A percentile compares a stretch with the other conserved stretches of the same genome.
These are phyloP conservation scores for Neopestalotiopsis clavispora DNA, from an alignment of 2,329 filamentous ascomycete species.

Conservation along the genomic window DNA sequence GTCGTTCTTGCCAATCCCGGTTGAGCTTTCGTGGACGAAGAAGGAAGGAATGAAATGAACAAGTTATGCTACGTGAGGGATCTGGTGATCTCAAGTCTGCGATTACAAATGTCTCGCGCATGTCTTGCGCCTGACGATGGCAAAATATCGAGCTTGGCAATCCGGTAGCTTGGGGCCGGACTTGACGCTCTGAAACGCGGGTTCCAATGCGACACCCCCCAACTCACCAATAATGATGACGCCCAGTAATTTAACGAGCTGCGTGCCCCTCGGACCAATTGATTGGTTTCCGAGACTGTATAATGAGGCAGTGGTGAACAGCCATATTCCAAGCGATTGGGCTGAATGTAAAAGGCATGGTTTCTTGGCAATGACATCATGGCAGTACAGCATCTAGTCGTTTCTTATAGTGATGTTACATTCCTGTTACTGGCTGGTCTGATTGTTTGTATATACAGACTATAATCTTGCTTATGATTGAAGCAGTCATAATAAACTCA, in stretches of 20 bases:
- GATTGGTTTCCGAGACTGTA: neutral
- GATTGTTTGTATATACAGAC: neutral
- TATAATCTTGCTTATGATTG: neutral
- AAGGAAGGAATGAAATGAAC: neutral
- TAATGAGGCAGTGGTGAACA: neutral
- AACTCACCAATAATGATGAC: neutral
- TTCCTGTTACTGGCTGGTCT: neutral
- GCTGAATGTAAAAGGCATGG: neutral
- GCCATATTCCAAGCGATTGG: neutral
- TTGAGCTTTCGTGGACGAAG: neutral
- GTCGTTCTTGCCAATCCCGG: neutral
- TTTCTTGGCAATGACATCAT: constrained; percentile 13
- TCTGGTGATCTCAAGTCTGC: neutral
- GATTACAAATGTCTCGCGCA: neutral
- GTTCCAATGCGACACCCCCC: neutral
- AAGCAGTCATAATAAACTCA: too few species aligned
- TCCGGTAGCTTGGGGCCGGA: neutral
- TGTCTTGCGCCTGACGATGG: neutral
- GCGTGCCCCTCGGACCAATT: neutral
- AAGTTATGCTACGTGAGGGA: neutral
- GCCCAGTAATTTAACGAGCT: neutral
- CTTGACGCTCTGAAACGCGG: constrained; percentile 1
- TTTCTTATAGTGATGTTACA: neutral
- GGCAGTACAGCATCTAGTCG: neutral
- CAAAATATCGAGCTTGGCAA: constrained; percentile 1